Percentiles rank a stretch among this genome's conserved stretches.
Evolutionary conservation across 1,139 yeast species (phyloP).

Genomic region (Pichia cactophila): DNA sequence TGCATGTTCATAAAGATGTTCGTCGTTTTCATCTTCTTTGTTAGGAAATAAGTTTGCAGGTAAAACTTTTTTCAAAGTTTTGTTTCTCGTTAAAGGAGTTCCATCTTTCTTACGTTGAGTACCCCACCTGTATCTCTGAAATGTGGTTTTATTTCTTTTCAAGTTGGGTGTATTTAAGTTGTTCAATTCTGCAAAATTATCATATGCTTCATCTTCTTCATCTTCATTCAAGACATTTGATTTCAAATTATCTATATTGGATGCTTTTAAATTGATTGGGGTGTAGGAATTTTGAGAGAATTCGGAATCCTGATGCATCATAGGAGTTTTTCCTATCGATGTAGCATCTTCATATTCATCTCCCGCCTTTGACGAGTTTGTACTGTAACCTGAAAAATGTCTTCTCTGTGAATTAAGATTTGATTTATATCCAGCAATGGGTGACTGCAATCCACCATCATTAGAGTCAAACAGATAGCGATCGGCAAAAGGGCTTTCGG

Average conservation of each 20-base stretch:
- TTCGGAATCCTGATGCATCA: constrained; percentile 14
- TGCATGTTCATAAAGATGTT: constrained; percentile 14
- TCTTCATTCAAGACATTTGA: constrained; percentile 13
- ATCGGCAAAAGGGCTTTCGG: constrained; percentile 26
- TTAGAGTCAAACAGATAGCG: constrained; percentile 18
- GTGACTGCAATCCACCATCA: constrained; percentile 13
- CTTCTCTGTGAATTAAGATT: constrained; percentile 10
- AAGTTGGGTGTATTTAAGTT: constrained; percentile 7
- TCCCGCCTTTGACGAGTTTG: constrained; percentile 13
- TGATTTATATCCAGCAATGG: constrained; percentile 13
- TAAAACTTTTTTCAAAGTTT: constrained; percentile 32
- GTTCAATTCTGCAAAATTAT: constrained; percentile 15
- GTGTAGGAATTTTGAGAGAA: constrained; percentile 5
- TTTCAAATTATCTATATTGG: constrained; percentile 4
- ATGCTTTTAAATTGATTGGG: constrained; percentile 6
- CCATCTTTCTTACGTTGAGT: constrained; percentile 76
- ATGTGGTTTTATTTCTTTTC: constrained; percentile 28
- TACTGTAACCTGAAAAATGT: constrained; percentile 16
- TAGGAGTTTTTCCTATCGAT: constrained; percentile 24
- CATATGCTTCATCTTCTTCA: constrained; percentile 17
- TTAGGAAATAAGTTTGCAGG: constrained; percentile 18
- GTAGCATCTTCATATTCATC: constrained; percentile 16
- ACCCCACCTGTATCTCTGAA: constrained; percentile 85
- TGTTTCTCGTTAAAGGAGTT: constrained; percentile 38
- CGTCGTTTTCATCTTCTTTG: constrained; percentile 13